A percentile compares a stretch with the other conserved stretches of the same genome.
These are phyloP conservation scores for Eutrema salsugineum DNA, from an alignment of 441 rosid genomes.

Conservation along the genomic window DNA sequence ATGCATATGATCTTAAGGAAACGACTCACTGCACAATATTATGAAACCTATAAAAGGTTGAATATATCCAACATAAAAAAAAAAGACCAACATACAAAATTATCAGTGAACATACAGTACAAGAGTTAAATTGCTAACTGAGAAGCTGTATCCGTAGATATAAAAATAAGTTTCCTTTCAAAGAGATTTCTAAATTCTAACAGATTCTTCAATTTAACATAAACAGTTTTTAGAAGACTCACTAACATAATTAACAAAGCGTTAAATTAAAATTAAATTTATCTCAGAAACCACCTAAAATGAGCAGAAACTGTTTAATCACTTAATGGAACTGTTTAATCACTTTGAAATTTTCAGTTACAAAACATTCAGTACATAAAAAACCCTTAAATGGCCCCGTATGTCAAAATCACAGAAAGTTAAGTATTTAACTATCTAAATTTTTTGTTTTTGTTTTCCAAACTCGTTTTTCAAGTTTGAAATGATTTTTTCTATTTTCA, in stretches of 20 bases:
- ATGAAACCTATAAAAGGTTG: neutral
- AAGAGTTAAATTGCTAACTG: neutral
- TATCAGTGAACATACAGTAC: neutral
- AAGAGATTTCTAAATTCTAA: neutral
- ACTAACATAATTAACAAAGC: neutral
- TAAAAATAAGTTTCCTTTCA: neutral
- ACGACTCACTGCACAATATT: neutral
- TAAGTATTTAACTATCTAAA: neutral
- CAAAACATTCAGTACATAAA: neutral
- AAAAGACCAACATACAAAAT: no score
- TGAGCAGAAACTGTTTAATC: constrained; percentile 13
- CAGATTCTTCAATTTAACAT: neutral
- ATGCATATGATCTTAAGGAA: neutral
- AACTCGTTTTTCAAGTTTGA: neutral
- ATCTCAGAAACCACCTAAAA: neutral
- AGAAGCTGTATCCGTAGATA: neutral
- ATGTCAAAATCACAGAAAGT: neutral
- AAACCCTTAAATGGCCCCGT: neutral
- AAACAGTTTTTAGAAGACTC: neutral
- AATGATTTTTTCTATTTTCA: constrained; percentile 6
- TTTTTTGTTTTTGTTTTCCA: neutral
- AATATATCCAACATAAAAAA: neutral
- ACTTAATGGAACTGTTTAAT: neutral
- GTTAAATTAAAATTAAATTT: neutral
- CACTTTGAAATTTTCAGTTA: neutral